Evolutionary conservation across 1,284 basidiomycete species (phyloP).

Genomic region (Cryptococcus depauperatus): DNA sequence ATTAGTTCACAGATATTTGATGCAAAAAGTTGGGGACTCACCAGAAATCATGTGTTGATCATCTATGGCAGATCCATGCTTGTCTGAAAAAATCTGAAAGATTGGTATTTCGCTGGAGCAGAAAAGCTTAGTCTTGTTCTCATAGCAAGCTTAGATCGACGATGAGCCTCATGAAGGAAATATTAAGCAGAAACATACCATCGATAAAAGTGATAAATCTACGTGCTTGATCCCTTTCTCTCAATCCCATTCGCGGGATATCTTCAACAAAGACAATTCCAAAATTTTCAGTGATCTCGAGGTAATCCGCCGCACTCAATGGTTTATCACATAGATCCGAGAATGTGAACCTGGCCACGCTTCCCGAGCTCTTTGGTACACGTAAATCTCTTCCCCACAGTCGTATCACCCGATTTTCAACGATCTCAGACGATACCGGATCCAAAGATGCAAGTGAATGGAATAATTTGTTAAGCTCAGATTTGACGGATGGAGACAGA

Average conservation of each 20-base stretch:
- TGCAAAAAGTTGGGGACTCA: conserved; percentile 13
- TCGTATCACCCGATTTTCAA: conserved; percentile 58
- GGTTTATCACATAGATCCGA: conserved; percentile 80
- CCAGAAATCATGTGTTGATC: conserved; percentile 66
- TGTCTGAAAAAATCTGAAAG: conserved; percentile 74
- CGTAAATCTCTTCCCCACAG: conserved; percentile 82
- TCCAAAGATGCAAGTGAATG: conserved; percentile 53
- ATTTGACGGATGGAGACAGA: conserved; percentile 55
- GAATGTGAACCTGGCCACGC: conserved; percentile 81
- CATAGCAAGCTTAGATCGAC: conserved; percentile 65
- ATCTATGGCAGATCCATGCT: conserved; percentile 42
- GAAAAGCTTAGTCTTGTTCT: conserved; percentile 86
- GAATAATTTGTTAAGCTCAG: conserved; percentile 70
- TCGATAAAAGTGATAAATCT: conserved; percentile 98
- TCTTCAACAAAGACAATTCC: conserved; percentile 79
- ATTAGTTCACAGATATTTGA: background rate
- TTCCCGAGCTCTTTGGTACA: conserved; percentile 70
- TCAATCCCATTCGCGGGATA: conserved; percentile 79
- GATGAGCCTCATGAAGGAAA: background rate
- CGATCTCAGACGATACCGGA: conserved; percentile 48
- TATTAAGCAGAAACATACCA: conserved; percentile 52
- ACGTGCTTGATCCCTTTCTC: conserved; percentile 81
- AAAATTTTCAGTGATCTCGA: conserved; percentile 85
- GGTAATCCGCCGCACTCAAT: conserved; percentile 87
- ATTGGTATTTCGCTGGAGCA: conserved; percentile 84